Conservation (phyloP, 805 yeast species). For the Nakazawaea wyomingensis region DNA sequence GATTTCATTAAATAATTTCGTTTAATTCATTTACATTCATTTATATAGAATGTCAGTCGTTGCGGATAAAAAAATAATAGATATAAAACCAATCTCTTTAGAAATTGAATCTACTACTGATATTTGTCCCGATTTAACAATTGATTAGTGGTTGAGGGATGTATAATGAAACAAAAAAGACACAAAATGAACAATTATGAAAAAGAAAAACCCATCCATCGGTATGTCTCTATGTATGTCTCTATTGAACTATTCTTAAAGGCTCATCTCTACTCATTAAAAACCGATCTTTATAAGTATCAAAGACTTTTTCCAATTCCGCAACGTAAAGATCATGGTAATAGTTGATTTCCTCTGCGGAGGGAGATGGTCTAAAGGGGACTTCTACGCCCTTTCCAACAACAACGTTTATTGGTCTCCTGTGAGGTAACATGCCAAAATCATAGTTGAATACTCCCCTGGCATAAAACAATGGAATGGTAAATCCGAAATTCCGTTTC, state of each 20-base stretch:
- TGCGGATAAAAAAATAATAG: no score
- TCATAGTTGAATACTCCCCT: conserved; percentile 90
- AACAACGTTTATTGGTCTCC: conserved; percentile 75
- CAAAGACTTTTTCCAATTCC: conserved; percentile 57
- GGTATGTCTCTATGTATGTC: no score
- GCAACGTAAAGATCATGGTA: conserved; percentile 70
- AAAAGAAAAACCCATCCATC: no score
- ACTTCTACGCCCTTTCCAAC: conserved; percentile 63
- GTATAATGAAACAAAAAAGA: no score
- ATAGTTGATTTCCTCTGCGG: conserved; percentile 46
- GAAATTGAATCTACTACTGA: no score
- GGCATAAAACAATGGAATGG: conserved; percentile 87
- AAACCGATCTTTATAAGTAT: conserved; percentile 56
- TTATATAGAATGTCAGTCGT: no score
- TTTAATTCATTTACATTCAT: no score
- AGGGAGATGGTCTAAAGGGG: conserved; percentile 42
- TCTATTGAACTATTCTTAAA: conserved; percentile 6
- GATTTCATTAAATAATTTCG: no score
- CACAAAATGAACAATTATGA: no score
- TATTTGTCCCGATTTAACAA: no score
- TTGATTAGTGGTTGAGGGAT: no score
- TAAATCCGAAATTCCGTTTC: conserved; percentile 70
- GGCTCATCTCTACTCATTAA: conserved; percentile 3
- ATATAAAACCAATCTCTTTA: no score
- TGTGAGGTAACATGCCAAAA: conserved; percentile 83